Conservation (phyloP, 306 rosid genomes). For the Dicorynia guianensis region DNA sequence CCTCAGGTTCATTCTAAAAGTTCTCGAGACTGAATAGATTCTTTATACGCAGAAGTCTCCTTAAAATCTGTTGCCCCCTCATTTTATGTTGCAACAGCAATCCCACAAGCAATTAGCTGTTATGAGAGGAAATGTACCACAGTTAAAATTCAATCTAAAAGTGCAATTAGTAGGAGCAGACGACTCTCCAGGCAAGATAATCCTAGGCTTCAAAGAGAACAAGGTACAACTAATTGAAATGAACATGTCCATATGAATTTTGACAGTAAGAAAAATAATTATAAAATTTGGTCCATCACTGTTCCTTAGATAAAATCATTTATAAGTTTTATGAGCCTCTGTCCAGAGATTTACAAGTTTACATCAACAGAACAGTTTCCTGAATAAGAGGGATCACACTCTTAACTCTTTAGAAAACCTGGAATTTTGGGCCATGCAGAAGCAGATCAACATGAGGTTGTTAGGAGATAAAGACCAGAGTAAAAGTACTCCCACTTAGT, state of each 20-base stretch:
- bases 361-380: no score
- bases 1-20: conserved; percentile 81
- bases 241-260: not conserved
- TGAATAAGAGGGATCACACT: no score
- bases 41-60: conserved; percentile 74
- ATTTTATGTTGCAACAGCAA: conserved; percentile 76
- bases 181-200: conserved; percentile 5
- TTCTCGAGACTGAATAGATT: conserved; percentile 75
- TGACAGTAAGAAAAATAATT: not conserved
- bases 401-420: not conserved
- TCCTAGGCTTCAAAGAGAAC: not conserved
- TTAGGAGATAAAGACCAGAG: no score
- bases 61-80: conserved; percentile 82
- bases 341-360: not conserved
- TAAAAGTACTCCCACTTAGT: no score
- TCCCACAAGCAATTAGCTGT: conserved; percentile 68
- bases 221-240: not conserved
- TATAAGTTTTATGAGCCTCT: not conserved
- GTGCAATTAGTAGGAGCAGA: not conserved
- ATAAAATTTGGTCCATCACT: not conserved
- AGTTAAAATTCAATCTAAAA: not conserved
- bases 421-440: conserved; percentile 2
- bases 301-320: not conserved
- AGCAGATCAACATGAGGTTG: not conserved
- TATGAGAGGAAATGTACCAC: not conserved